Evolutionary conservation across 495 filamentous ascomycete genomes (phyloP).

Genomic region (Podospora sp.): DNA sequence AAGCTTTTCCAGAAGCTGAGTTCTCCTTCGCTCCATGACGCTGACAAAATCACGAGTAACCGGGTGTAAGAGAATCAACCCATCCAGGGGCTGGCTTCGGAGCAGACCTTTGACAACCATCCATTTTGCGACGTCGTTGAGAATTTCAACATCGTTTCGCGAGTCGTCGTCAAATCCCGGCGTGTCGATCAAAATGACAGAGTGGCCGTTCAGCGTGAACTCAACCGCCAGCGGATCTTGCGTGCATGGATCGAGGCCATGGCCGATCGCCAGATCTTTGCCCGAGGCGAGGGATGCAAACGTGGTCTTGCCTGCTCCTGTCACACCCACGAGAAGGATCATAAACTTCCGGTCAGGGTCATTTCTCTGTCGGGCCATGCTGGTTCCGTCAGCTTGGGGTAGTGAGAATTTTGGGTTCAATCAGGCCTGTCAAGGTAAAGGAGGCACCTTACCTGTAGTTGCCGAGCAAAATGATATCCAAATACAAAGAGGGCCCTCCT

Average conservation of each 20-base stretch:
- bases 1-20: conserved; percentile 46
- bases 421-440: too few species aligned
- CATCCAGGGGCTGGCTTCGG: conserved; percentile 27
- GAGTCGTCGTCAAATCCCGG: conserved; percentile 55
- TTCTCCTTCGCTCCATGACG: conserved; percentile 39
- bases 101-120: conserved; percentile 32
- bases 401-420: too few species aligned
- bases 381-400: too few species aligned
- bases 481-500: too few species aligned
- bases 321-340: conserved; percentile 25
- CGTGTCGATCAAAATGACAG: conserved; percentile 48
- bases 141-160: conserved; percentile 44
- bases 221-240: conserved; percentile 19
- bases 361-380: too few species aligned
- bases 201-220: conserved; percentile 24
- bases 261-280: conserved; percentile 22
- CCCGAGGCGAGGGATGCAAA: conserved; percentile 25
- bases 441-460: too few species aligned
- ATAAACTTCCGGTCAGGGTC: not conserved
- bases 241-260: conserved; percentile 28
- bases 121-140: conserved; percentile 39
- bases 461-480: too few species aligned
- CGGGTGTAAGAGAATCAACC: conserved; percentile 50
- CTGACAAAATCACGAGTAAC: conserved; percentile 43
- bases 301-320: conserved; percentile 28